Conservation (phyloP, 164 flowering plant genomes). For the Aristolochia californica region DNA sequence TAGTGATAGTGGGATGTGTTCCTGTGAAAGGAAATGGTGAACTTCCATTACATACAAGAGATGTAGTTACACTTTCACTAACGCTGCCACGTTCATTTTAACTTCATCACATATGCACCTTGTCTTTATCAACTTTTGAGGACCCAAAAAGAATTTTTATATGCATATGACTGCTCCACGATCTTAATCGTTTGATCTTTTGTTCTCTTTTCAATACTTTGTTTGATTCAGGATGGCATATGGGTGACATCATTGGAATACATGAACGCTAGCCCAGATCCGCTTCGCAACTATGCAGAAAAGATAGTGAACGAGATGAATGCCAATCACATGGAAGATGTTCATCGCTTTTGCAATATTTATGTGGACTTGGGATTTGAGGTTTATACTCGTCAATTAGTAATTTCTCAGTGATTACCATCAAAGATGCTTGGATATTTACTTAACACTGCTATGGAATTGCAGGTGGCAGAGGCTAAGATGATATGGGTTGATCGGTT, state of each 20-base stretch:
- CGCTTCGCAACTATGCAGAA: slow-evolving; percentile 71
- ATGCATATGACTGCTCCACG: not conserved
- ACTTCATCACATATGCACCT: no score
- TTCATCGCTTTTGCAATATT: slow-evolving; percentile 67
- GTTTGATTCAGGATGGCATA: slow-evolving; percentile 41
- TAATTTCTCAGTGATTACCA: no score
- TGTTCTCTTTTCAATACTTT: not conserved
- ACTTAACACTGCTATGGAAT: not conserved
- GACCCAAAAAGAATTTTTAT: not conserved
- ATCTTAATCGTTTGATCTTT: not conserved
- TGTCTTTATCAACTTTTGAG: not conserved
- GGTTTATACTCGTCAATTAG: slow-evolving; percentile 27
- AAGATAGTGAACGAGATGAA: slow-evolving; percentile 65
- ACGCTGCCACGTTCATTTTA: no score
- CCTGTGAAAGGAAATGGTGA: no score
- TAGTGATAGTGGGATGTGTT: no score
- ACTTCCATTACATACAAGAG: no score
- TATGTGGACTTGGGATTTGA: slow-evolving; percentile 54
- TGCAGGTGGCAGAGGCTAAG: slow-evolving; percentile 63
- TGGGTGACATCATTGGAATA: slow-evolving; percentile 66
- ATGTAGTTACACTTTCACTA: no score
- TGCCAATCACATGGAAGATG: slow-evolving; percentile 54
- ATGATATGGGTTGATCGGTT: slow-evolving; percentile 86
- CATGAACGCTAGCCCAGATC: slow-evolving; percentile 67
- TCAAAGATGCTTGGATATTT: not conserved